phyloP scores from a whole-genome alignment of 75 land plant species.

The Adiantum capillusveneris region DNA sequence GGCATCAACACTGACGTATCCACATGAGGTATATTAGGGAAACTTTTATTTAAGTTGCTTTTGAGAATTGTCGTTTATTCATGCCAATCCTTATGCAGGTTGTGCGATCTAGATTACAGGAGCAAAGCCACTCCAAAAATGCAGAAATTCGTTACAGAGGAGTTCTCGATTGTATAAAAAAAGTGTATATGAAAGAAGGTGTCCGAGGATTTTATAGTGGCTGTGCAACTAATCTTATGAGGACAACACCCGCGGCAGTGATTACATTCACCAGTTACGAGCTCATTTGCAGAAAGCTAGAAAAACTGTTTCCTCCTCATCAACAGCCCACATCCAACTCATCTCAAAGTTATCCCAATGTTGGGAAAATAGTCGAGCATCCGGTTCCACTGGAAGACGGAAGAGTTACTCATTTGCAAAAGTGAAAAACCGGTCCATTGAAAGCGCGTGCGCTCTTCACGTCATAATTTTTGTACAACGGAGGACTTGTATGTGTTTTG shows the following conservation, averaged over 20 bases:
- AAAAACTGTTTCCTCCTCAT: slow-evolving; percentile 30
- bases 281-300: slow-evolving; percentile 57
- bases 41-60: no score
- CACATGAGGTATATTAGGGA: slow-evolving; percentile 59
- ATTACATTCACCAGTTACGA: slow-evolving; percentile 91
- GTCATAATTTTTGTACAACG: no score
- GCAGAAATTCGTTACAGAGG: slow-evolving; percentile 57
- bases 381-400: no score
- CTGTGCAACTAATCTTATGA: slow-evolving; percentile 66
- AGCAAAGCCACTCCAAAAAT: slow-evolving; percentile 49
- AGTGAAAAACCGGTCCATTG: no score
- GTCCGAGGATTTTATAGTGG: slow-evolving; percentile 73
- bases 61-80: background rate
- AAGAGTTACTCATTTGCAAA: no score
- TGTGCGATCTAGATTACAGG: slow-evolving; percentile 75
- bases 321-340: no score
- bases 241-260: slow-evolving; percentile 88
- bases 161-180: slow-evolving; percentile 54
- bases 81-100: no score
- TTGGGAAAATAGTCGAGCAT: no score
- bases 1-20: slow-evolving; percentile 80
- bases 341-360: no score
- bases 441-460: no score
- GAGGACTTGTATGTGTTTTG: no score
- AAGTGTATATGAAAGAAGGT: slow-evolving; percentile 61